These are phyloP conservation scores for Macadamia tetraphylla DNA, from an alignment of 164 flowering plant genomes.

Conservation along the genomic window DNA sequence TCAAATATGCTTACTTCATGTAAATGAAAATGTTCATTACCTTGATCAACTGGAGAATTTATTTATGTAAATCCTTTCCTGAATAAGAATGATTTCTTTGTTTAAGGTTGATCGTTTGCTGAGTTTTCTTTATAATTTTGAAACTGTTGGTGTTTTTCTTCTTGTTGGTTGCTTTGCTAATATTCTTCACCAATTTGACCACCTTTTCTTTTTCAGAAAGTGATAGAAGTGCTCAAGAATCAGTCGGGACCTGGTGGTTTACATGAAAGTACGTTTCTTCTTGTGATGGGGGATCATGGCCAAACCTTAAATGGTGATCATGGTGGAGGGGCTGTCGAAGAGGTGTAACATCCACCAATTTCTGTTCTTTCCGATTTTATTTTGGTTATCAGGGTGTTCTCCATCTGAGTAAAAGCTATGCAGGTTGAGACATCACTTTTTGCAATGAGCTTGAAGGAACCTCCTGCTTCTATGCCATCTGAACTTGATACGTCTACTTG, in stretches of 20 bases:
- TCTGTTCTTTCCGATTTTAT: background rate
- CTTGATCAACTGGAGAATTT: no score
- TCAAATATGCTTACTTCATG: no score
- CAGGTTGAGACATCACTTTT: conserved; percentile 95
- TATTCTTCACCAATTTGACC: background rate
- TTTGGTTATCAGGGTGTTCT: background rate
- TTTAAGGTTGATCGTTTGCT: no score
- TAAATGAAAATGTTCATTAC: no score
- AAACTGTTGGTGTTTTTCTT: background rate
- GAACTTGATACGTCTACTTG: conserved; percentile 45
- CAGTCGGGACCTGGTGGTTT: conserved; percentile 79
- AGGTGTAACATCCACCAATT: conserved; percentile 35
- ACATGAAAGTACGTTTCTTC: conserved; percentile 81
- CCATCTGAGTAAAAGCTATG: conserved; percentile 20
- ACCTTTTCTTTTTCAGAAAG: conserved; percentile 43
- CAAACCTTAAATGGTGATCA: conserved; percentile 98
- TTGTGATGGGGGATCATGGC: conserved; percentile 99
- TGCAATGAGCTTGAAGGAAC: conserved; percentile 70
- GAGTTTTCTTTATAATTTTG: no score
- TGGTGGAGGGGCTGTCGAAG: conserved; percentile 97
- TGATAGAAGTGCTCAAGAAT: conserved; percentile 55
- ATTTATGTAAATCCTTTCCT: no score
- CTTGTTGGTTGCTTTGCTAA: background rate
- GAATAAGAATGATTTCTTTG: no score
- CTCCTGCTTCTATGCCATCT: conserved; percentile 34